These are phyloP conservation scores for Halenospora varia DNA, from an alignment of 495 filamentous ascomycete genomes.

Conservation along the genomic window DNA sequence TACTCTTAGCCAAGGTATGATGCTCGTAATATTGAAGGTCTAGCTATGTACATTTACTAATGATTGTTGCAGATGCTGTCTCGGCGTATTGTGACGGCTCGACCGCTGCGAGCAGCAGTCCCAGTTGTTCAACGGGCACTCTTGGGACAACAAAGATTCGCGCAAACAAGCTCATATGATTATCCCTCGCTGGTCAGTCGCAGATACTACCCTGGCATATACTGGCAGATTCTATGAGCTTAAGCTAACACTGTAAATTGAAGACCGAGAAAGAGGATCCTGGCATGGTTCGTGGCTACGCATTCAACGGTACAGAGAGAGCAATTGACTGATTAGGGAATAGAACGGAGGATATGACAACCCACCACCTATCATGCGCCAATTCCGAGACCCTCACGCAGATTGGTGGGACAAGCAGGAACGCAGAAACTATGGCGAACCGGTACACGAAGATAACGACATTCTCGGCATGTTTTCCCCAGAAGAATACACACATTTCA, in stretches of 20 bases:
- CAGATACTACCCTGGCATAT: slow-evolving; percentile 38
- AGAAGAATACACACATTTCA: slow-evolving; percentile 84
- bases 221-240: slow-evolving; percentile 32
- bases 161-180: slow-evolving; percentile 25
- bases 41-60: slow-evolving; percentile 1
- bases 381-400: slow-evolving; percentile 85
- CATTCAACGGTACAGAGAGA: background rate
- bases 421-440: slow-evolving; percentile 91
- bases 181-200: slow-evolving; percentile 38
- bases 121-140: slow-evolving; percentile 40
- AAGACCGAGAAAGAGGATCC: slow-evolving; percentile 70
- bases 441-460: slow-evolving; percentile 95
- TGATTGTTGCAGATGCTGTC: slow-evolving; percentile 55
- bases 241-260: slow-evolving; percentile 12
- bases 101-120: slow-evolving; percentile 47
- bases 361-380: slow-evolving; percentile 76
- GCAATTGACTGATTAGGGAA: slow-evolving; percentile 7
- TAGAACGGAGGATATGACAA: slow-evolving; percentile 94
- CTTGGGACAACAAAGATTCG: slow-evolving; percentile 44
- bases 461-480: slow-evolving; percentile 86
- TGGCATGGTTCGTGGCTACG: slow-evolving; percentile 54
- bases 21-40: background rate
- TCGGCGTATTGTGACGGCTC: slow-evolving; percentile 50
- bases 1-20: slow-evolving; percentile 6
- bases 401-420: slow-evolving; percentile 99